Evolutionary conservation across 2,329 filamentous ascomycete genomes (phyloP).

Genomic region (Trichoderma sp.): DNA sequence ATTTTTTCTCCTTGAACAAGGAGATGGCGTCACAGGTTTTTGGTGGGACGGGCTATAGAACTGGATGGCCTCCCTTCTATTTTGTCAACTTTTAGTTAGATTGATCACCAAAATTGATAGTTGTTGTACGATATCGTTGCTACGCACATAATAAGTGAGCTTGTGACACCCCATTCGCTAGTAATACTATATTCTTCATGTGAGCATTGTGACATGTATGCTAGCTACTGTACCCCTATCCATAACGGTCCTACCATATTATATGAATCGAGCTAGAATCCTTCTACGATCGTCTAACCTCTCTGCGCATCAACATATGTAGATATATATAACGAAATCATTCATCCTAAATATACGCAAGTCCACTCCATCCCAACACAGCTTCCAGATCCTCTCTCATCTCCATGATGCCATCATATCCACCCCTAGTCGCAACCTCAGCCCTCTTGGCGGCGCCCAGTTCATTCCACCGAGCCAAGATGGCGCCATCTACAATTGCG

Average conservation of each 20-base stretch:
- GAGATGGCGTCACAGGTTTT: not conserved
- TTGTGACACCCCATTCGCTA: not conserved
- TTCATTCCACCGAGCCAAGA: slow-evolving; percentile 73
- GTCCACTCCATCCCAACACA: slow-evolving; percentile 59
- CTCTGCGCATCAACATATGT: not conserved
- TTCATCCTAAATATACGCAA: slow-evolving; percentile 51
- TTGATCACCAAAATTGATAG: not conserved
- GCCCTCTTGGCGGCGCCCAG: slow-evolving; percentile 66
- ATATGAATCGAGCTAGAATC: not conserved
- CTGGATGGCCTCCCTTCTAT: not conserved
- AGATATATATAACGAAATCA: not conserved
- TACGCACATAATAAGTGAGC: not conserved
- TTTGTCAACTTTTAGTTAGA: not conserved
- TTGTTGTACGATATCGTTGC: not conserved
- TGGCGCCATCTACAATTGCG: slow-evolving; percentile 73
- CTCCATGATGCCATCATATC: slow-evolving; percentile 61
- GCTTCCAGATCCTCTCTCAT: slow-evolving; percentile 68
- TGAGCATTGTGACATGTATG: not conserved
- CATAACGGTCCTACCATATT: not conserved
- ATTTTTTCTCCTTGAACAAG: not conserved
- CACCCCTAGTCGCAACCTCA: slow-evolving; percentile 73
- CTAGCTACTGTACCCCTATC: not conserved
- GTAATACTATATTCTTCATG: not conserved
- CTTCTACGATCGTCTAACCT: not conserved
- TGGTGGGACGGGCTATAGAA: not conserved